Evolutionary conservation across 441 rosid species (phyloP).

Genomic region (Eruca vesicaria): DNA sequence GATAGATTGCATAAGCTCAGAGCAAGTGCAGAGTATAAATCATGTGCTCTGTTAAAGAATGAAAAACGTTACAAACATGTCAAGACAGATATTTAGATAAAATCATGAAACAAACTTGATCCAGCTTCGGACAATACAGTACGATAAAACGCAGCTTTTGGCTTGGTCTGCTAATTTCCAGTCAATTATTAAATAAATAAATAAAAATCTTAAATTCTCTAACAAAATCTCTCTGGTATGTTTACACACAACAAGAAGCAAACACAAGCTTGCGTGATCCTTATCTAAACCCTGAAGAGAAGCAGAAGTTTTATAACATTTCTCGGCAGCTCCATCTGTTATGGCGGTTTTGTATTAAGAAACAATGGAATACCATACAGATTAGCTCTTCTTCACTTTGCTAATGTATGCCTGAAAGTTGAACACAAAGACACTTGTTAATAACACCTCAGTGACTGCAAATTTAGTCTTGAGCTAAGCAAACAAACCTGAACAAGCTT

Average conservation of each 20-base stretch:
- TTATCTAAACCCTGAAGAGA: not conserved
- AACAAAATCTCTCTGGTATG: conserved; percentile 30
- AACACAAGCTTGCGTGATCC: conserved; percentile 11
- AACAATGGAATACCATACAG: not conserved
- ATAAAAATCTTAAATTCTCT: not conserved
- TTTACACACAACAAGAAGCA: conserved; percentile 23
- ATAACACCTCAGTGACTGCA: not conserved
- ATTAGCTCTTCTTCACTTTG: conserved; percentile 33
- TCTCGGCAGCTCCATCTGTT: conserved; percentile 10
- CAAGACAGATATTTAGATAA: no score
- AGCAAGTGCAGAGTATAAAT: no score
- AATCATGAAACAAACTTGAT: not conserved
- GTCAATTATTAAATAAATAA: conserved; percentile 1
- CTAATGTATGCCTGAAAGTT: conserved; percentile 32
- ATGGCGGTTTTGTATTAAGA: conserved; percentile 11
- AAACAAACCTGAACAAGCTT: conserved; percentile 88
- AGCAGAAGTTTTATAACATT: conserved; percentile 9
- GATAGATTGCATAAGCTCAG: no score
- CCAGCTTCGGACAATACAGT: not conserved
- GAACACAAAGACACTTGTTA: not conserved
- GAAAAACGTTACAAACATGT: no score
- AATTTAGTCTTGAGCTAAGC: not conserved
- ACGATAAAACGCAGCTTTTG: not conserved
- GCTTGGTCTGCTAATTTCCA: conserved; percentile 12
- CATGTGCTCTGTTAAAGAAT: no score